A percentile compares a stretch with the other conserved stretches of the same genome.
Conservation (phyloP, 176 grass and related monocot species). For the Oropetium thomaeum region DNA sequence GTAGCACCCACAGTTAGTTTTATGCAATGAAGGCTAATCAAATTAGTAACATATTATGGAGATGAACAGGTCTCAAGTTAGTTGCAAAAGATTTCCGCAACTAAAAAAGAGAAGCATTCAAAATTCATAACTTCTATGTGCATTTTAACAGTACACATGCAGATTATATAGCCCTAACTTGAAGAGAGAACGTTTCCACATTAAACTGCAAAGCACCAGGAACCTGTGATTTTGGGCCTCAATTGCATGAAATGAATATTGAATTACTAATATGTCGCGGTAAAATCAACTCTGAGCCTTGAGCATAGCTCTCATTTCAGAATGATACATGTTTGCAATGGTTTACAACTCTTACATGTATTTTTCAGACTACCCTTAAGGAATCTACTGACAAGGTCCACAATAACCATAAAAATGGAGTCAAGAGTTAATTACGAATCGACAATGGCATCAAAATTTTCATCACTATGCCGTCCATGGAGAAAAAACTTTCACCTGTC, state of each 20-base stretch:
- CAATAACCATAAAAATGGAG: background rate
- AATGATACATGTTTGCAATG: background rate
- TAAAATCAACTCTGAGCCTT: background rate
- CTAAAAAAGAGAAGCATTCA: background rate
- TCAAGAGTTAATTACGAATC: constrained; percentile 21
- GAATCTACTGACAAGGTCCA: background rate
- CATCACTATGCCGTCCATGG: too few relatives aligned
- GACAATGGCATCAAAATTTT: constrained; percentile 1
- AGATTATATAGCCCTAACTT: background rate
- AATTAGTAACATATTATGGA: background rate
- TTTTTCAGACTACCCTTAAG: background rate
- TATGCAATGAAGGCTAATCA: background rate
- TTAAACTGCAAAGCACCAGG: background rate
- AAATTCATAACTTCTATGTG: background rate
- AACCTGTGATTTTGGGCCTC: background rate
- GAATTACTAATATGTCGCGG: background rate
- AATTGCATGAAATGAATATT: background rate
- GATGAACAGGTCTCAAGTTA: background rate
- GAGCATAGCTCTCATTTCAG: constrained; percentile 1
- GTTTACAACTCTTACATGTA: background rate
- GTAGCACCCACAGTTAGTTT: background rate
- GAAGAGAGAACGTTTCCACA: background rate
- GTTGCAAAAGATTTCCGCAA: background rate
- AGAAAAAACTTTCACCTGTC: too few relatives aligned
- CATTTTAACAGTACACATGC: background rate